Evolutionary conservation across 305 asterid species (phyloP).

Genomic region (Euphrasia arctica): DNA sequence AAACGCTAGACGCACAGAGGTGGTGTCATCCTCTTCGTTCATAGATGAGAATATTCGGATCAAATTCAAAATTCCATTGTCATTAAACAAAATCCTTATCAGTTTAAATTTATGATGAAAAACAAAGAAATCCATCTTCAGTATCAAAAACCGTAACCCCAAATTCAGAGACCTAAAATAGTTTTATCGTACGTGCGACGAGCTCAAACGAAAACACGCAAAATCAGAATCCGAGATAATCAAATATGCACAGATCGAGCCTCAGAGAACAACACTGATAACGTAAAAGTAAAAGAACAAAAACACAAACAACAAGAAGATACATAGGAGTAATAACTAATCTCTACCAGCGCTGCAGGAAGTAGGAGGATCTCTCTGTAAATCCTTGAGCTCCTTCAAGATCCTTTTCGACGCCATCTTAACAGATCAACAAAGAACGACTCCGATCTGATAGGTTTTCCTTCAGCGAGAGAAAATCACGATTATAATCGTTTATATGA

Average conservation of each 20-base stretch:
- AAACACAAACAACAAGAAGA: not conserved
- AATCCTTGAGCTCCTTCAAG: constrained; percentile 64
- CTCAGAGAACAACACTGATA: not conserved
- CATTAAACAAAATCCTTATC: not conserved
- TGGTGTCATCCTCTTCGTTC: no score
- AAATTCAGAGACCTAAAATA: not conserved
- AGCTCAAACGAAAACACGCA: not conserved
- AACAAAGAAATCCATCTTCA: no score
- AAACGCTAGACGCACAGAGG: not conserved
- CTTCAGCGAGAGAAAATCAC: not conserved
- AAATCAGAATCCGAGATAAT: not conserved
- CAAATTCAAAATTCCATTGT: not conserved
- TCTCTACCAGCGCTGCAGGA: constrained; percentile 64
- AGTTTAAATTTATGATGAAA: no score
- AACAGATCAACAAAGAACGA: not conserved
- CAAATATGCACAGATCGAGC: constrained; percentile 23
- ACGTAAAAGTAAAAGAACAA: not conserved
- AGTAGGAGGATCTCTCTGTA: constrained; percentile 63
- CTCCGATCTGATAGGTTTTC: constrained; percentile 24
- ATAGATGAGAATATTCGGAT: not conserved
- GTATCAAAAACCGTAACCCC: not conserved
- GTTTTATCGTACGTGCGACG: not conserved
- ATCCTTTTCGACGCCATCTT: constrained; percentile 63
- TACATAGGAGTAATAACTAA: not conserved
- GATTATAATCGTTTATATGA: not conserved